Evolutionary conservation across 345 rosid species (phyloP), one percentile per base, ranked within the genome.

Genomic region (Mallotus nudiflorus): DNA sequence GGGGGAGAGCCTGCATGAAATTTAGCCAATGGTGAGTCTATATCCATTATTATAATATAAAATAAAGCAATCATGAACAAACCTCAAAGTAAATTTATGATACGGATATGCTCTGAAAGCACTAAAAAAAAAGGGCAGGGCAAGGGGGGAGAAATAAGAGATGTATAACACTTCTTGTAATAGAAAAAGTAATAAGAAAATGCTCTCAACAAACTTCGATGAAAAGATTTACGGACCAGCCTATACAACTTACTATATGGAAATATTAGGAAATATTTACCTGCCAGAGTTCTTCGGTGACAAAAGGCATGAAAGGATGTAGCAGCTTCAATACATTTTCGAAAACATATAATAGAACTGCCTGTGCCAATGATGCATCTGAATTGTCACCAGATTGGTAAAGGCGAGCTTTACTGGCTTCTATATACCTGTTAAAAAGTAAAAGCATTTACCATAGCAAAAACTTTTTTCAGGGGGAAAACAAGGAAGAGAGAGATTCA

Each of bases 241-340:
- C 6, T 20, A 39, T 19, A 28, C 12, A 27, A 57, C 42, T 44
- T 55, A 2, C 12, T 19, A 25, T 3, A 6, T 40, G 22, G 42
- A 56, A 64, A 20, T 24, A 37, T 18, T 11, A 54, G 61, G 59
- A 64, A 50, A 31, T 22, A 18, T 29, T 66, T 72, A 94, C 98
- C 96, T 91, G 98, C 98, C 97, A 94, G n/a, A 91, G 87, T 66
- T 87, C 92, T 78, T 94, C 97, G 0, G 95, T 94, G 49, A 94
- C 98, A 69, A 94, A 94, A 13, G 98, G 98, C 97, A 94, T 94
- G 78, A 94, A 94, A 4, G 98, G 98, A 81, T 94, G 98, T 37
- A 94, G 83, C 82, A 94, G 77, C 79, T 90, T 91, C 71, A 94
- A 87, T 77, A 88, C 81, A 68, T 86, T 88, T 82, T 88, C 92